Percentiles rank a stretch among this genome's conserved stretches.
Evolutionary conservation across 2,329 filamentous ascomycete species (phyloP).

Genomic region (Karstenula rhodostoma): DNA sequence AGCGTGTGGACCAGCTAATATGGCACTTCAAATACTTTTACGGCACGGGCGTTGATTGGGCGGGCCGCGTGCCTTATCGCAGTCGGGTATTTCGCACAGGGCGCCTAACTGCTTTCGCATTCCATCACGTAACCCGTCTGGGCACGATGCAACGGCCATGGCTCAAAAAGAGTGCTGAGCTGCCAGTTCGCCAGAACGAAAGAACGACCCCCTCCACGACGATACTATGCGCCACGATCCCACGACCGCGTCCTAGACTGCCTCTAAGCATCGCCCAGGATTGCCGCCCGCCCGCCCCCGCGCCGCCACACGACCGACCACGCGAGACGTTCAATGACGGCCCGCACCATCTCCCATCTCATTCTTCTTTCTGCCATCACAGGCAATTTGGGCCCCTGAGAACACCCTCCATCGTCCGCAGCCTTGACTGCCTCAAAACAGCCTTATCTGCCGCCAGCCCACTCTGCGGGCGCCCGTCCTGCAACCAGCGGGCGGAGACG

Average conservation of each 20-base stretch:
- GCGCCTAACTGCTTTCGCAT: slow-evolving; percentile 29
- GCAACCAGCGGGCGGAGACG: slow-evolving; percentile 19
- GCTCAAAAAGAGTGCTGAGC: slow-evolving; percentile 45
- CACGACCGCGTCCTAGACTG: slow-evolving; percentile 35
- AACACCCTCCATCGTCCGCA: slow-evolving; percentile 4
- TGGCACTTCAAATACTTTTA: slow-evolving; percentile 43
- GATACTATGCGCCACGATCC: slow-evolving; percentile 30
- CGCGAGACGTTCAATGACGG: slow-evolving; percentile 51
- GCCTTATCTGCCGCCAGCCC: slow-evolving; percentile 5
- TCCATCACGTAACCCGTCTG: slow-evolving; percentile 37
- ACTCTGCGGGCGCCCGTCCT: slow-evolving; percentile 5
- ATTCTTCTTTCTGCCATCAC: slow-evolving; percentile 52
- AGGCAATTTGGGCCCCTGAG: slow-evolving; percentile 47
- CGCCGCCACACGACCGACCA: slow-evolving; percentile 14
- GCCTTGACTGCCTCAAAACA: neutral
- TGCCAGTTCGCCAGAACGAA: slow-evolving; percentile 16
- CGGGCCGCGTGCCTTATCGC: slow-evolving; percentile 38
- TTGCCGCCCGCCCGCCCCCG: slow-evolving; percentile 23
- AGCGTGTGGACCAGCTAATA: slow-evolving; percentile 33
- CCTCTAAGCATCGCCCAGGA: slow-evolving; percentile 16
- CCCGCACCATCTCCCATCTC: slow-evolving; percentile 52
- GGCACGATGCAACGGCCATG: slow-evolving; percentile 28
- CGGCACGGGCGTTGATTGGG: slow-evolving; percentile 39
- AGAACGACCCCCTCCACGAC: slow-evolving; percentile 13
- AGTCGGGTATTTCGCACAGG: slow-evolving; percentile 13